Evolutionary conservation across 2,329 filamentous ascomycete species (phyloP), one percentile per base, ranked within the genome.

Genomic region (Graphilbum sp.): DNA sequence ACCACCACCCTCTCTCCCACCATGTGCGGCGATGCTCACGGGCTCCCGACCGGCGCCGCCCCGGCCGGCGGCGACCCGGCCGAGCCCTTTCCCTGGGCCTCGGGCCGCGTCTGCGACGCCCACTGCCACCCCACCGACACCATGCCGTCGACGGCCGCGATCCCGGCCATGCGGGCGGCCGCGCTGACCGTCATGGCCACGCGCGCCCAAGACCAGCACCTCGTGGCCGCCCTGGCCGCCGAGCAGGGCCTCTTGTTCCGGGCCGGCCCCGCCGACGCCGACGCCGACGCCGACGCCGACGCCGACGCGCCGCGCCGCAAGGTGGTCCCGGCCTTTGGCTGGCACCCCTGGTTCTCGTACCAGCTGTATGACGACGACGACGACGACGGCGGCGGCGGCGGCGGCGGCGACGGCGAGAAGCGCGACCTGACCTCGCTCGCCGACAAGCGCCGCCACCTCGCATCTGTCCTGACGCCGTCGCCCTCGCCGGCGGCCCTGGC

Each of bases 261-360:
- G n/a, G n/a, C n/a, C n/a, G n/a, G n/a, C n/a, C n/a, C n/a, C n/a
- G n/a, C n/a, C n/a, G n/a, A n/a, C n/a, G n/a, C n/a, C n/a, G n/a
- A n/a, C n/a, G n/a, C n/a, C n/a, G n/a, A n/a, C n/a, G n/a, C n/a
- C n/a, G n/a, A n/a, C 11, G 41, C 40, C 33, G 20, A 55, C 17
- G 30, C 30, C 17, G 30, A 16, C n/a, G 30, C 30, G 13, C 6
- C 9, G 27, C 30, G 3, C 41, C 49, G 13, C 16, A 53, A 49
- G 16, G 45, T 65, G 37, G 49, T 88, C 4, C 79, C 83, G 0
- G 74, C 75, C n/a, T 88, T 87, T 56, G 83, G 83, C 17, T 87
- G 82, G 80, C 83, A 90, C 52, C 83, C 83, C 1, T 90, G 83
- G 83, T 88, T 87, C 55, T 79, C 81, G 1, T 66, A 88, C 53